Evolutionary conservation across 257 asterid species (phyloP).

Genomic region (Mentha longifolia): DNA sequence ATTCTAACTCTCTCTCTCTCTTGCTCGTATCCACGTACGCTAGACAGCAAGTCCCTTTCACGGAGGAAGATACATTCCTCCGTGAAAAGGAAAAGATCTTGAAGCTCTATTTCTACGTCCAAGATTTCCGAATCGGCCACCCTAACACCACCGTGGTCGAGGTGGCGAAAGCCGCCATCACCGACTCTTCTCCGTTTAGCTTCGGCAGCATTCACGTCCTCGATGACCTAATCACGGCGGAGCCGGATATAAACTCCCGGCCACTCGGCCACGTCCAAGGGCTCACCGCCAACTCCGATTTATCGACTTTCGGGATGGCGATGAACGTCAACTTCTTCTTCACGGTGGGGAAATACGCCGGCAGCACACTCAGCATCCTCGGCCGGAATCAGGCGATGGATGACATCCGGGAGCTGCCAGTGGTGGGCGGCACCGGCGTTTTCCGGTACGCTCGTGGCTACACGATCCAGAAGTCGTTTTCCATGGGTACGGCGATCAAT

Average conservation of each 20-base stretch:
- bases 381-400: slow-evolving; percentile 39
- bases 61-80: neutral
- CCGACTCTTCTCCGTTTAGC: slow-evolving; percentile 13
- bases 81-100: neutral
- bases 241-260: slow-evolving; percentile 34
- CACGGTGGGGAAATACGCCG: slow-evolving; percentile 45
- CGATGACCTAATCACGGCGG: slow-evolving; percentile 43
- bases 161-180: slow-evolving; percentile 43
- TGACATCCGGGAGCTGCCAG: slow-evolving; percentile 48
- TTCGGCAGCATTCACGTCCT: slow-evolving; percentile 44
- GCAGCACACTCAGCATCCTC: slow-evolving; percentile 49
- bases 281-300: slow-evolving; percentile 37
- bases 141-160: slow-evolving; percentile 30
- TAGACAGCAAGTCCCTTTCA: neutral
- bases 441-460: slow-evolving; percentile 57
- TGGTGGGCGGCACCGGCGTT: slow-evolving; percentile 63
- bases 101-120: slow-evolving; percentile 32
- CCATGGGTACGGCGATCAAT: neutral
- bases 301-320: slow-evolving; percentile 31
- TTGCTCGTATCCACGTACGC: neutral
- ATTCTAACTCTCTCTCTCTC: neutral
- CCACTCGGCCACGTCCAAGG: slow-evolving; percentile 55
- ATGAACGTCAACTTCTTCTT: slow-evolving; percentile 47
- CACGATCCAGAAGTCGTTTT: slow-evolving; percentile 2
- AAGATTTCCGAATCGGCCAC: slow-evolving; percentile 37